phyloP scores from a whole-genome alignment of 768 basidiomycete genomes.

The Hebeloma cylindrosporum region DNA sequence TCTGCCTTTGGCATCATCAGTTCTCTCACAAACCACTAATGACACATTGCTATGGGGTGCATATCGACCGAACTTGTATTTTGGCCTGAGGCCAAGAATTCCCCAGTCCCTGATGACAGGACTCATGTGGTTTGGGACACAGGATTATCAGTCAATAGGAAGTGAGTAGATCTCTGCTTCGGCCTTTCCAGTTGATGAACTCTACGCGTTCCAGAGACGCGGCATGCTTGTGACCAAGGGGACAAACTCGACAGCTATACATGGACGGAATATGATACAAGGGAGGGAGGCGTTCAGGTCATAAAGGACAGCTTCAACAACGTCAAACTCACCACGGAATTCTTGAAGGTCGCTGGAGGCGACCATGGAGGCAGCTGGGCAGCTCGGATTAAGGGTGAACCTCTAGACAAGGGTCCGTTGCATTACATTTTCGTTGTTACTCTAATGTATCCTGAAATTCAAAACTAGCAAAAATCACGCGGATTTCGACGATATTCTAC shows the following conservation, averaged over 20 bases:
- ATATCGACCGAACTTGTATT: conserved; percentile 93
- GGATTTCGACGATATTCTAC: conserved; percentile 83
- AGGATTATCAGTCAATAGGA: conserved; percentile 71
- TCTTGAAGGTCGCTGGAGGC: conserved; percentile 83
- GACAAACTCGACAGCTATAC: conserved; percentile 81
- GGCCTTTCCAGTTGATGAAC: not conserved
- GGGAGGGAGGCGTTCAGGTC: conserved; percentile 83
- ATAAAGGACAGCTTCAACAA: conserved; percentile 82
- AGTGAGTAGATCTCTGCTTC: conserved; percentile 41
- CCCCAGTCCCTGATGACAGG: conserved; percentile 93
- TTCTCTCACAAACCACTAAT: conserved; percentile 41
- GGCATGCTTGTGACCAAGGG: conserved; percentile 88
- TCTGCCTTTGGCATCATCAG: conserved; percentile 42
- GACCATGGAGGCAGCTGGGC: conserved; percentile 88
- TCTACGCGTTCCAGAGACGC: conserved; percentile 51
- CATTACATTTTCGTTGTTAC: not conserved
- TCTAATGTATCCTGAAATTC: not conserved
- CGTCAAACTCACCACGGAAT: conserved; percentile 79
- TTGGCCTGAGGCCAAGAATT: conserved; percentile 81
- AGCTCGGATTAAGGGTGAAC: conserved; percentile 77
- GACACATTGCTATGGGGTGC: conserved; percentile 77
- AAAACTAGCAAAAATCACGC: conserved; percentile 48
- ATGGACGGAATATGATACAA: conserved; percentile 85
- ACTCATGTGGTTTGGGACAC: conserved; percentile 91
- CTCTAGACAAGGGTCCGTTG: conserved; percentile 61